Conservation (phyloP, 2,329 filamentous ascomycete species). For the Leptodontidium sp. region DNA sequence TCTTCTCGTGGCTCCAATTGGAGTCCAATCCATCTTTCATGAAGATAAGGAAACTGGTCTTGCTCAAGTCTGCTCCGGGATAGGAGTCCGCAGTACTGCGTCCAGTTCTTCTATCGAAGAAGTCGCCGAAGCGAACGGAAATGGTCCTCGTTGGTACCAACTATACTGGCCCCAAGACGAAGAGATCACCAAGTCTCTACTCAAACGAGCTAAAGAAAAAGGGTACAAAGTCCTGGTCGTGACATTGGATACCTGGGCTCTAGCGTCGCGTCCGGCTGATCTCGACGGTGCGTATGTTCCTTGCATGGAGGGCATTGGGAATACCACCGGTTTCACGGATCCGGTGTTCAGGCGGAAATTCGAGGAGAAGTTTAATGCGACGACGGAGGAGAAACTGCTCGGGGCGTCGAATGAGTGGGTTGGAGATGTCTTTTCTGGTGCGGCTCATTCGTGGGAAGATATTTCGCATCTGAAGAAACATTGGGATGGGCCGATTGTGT, state of each 20-base stretch:
- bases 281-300: slow-evolving; percentile 69
- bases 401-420: slow-evolving; percentile 63
- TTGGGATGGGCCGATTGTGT: slow-evolving; percentile 70
- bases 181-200: slow-evolving; percentile 69
- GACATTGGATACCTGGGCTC: slow-evolving; percentile 74
- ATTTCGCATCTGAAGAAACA: slow-evolving; percentile 63
- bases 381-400: slow-evolving; percentile 54
- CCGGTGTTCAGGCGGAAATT: slow-evolving; percentile 69
- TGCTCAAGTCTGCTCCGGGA: slow-evolving; percentile 66
- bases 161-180: slow-evolving; percentile 77
- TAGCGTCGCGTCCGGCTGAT: slow-evolving; percentile 74
- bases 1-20: slow-evolving; percentile 71
- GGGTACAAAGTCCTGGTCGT: slow-evolving; percentile 74
- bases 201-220: slow-evolving; percentile 65
- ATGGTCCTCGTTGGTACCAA: slow-evolving; percentile 73
- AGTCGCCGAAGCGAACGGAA: slow-evolving; percentile 64
- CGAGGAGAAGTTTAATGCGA: slow-evolving; percentile 57
- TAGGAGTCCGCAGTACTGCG: slow-evolving; percentile 71
- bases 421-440: slow-evolving; percentile 59
- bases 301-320: slow-evolving; percentile 66
- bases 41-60: slow-evolving; percentile 69
- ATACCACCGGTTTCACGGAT: slow-evolving; percentile 70
- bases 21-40: slow-evolving; percentile 74
- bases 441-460: slow-evolving; percentile 67
- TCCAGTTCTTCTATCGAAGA: slow-evolving; percentile 70